Conservation (phyloP, 352 stramenopile species). For the Globisporangium spiculum region DNA sequence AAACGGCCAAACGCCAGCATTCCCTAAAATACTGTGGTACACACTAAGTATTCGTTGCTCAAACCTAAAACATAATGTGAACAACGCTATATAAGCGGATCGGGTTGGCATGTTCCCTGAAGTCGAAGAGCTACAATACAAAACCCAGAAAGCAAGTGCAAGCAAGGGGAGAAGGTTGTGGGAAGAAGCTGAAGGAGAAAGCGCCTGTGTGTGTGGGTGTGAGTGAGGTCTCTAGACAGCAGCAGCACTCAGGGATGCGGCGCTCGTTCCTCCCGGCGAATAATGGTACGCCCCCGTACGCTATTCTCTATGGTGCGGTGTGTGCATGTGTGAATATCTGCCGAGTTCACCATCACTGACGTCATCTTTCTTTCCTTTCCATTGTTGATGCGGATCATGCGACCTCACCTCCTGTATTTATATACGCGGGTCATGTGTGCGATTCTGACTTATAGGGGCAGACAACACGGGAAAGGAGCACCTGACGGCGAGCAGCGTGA, state of each 20-base stretch:
- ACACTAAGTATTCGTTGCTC: background rate
- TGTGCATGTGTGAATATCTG: background rate
- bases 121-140: slow-evolving; percentile 8
- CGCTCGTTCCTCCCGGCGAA: background rate
- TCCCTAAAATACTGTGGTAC: background rate
- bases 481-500: slow-evolving; percentile 3
- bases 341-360: background rate
- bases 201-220: background rate
- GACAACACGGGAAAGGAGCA: slow-evolving; percentile 7
- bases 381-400: background rate
- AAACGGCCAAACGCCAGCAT: background rate
- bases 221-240: background rate
- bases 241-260: background rate
- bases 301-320: background rate
- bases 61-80: background rate
- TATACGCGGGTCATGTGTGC: background rate
- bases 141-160: slow-evolving; percentile 6
- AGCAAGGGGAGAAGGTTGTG: background rate
- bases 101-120: background rate
- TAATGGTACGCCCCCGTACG: background rate
- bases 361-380: background rate
- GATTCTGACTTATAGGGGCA: background rate
- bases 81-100: background rate
- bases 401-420: background rate
- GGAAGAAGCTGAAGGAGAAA: background rate